Evolutionary conservation across 108 stramenopile species (phyloP), one percentile per base, ranked within the genome.

Genomic region (Cyclotella cryptica): DNA sequence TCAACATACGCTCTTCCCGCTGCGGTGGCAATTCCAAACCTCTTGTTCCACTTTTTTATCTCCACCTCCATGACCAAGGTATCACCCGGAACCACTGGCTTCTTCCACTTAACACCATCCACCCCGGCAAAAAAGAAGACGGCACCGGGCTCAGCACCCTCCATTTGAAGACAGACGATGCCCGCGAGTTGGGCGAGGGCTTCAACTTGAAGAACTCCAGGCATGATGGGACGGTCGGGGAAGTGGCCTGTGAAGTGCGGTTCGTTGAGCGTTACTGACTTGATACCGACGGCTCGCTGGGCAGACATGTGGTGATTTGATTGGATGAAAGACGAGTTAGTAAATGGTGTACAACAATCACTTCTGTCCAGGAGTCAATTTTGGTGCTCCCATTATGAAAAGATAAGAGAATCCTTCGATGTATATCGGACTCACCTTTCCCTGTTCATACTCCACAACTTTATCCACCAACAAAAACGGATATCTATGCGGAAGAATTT

Each of bases 171-270:
- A 67, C 90, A 89, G 35, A 99, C 93, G 74, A 96, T 87, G 30
- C 98, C 98, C 18, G 97, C 96, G 18, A 99, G 86, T 83, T 99
- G 98, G 4, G 98, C 98, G 75, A 99, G 75, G n/a, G 98, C 98
- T 78, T 99, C 98, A 10, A 99, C 85, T 89, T 98, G 96, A 49
- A 98, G 74, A 13, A 98, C 97, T 29, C 98, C 98, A 14, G 98
- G 98, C 97, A 99, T 99, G 73, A 99, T 95, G 30, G 98, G 97
- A 28, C 96, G 83, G 49, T 95, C 94, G 30, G 98, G 98, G 84
- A 99, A 99, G 72, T 99, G 98, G 14, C 98, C 97, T 15, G 96
- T 95, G 89, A 99, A 99, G 72, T 98, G 97, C 18, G 98, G 97
- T 85, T 98, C 98, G 72, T 99, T 98, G 57, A 92, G 88, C 26